A percentile compares a stretch with the other conserved stretches of the same genome.
Conservation (phyloP, 352 stramenopile genomes). For the Pythium brassicae region DNA sequence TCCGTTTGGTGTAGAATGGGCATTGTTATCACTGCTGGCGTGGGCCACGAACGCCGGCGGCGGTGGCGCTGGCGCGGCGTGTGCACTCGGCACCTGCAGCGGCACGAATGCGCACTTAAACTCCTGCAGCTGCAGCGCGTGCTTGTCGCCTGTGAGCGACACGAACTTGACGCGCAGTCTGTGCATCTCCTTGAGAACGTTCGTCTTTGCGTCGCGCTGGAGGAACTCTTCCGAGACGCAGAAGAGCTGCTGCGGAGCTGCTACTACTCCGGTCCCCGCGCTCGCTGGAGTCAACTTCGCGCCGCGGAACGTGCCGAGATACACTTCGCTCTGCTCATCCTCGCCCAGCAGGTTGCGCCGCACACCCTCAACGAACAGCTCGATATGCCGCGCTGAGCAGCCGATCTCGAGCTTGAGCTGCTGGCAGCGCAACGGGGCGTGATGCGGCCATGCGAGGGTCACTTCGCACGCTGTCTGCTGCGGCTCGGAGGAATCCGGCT, state of each 20-base stretch:
- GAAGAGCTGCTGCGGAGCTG: conserved; percentile 23
- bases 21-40: background rate
- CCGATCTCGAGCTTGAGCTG: conserved; percentile 44
- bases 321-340: conserved; percentile 57
- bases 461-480: conserved; percentile 34
- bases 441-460: conserved; percentile 24
- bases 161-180: conserved; percentile 67
- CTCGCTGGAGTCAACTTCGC: background rate
- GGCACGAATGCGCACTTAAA: conserved; percentile 41
- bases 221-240: conserved; percentile 40
- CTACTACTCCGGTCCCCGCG: background rate
- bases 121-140: conserved; percentile 25
- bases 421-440: conserved; percentile 32
- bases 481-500: conserved; percentile 1
- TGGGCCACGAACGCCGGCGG: background rate
- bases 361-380: conserved; percentile 51
- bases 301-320: conserved; percentile 69
- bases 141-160: conserved; percentile 60
- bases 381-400: conserved; percentile 67
- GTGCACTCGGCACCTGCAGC: conserved; percentile 16
- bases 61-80: conserved; percentile 3
- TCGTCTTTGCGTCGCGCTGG: conserved; percentile 34
- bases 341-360: conserved; percentile 54
- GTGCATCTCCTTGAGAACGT: conserved; percentile 54
- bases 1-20: background rate